A percentile compares a stretch with the other conserved stretches of the same genome.
phyloP scores from a whole-genome alignment of 306 rosid species.

The Cucumis melo region DNA sequence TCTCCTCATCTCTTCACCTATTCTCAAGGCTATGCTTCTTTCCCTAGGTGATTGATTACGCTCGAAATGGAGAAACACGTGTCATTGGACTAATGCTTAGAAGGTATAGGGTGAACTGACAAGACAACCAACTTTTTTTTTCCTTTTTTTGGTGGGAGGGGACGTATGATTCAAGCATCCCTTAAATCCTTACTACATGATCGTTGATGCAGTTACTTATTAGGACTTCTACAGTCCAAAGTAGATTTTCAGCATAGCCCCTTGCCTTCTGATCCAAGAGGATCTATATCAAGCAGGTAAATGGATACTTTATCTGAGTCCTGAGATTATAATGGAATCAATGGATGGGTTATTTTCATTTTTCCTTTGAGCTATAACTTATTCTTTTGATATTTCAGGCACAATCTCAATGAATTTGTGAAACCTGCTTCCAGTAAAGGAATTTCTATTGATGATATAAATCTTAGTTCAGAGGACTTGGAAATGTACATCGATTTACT shows the following conservation, averaged over 20 bases:
- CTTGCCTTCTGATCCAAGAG: slow-evolving; percentile 55
- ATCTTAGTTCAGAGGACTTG: slow-evolving; percentile 73
- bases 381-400: slow-evolving; percentile 35
- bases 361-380: slow-evolving; percentile 14
- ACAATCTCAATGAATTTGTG: slow-evolving; percentile 60
- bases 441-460: slow-evolving; percentile 57
- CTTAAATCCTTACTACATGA: neutral
- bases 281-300: slow-evolving; percentile 46
- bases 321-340: neutral
- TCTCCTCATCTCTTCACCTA: neutral
- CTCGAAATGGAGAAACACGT: slow-evolving; percentile 73
- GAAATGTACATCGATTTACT: slow-evolving; percentile 95
- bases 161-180: neutral
- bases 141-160: neutral
- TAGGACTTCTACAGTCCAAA: slow-evolving; percentile 82
- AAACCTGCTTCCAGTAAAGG: slow-evolving; percentile 97
- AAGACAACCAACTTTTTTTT: neutral
- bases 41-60: slow-evolving; percentile 78
- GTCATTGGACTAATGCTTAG: slow-evolving; percentile 89
- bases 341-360: neutral
- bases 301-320: slow-evolving; percentile 4
- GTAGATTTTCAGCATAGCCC: slow-evolving; percentile 93
- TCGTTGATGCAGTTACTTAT: slow-evolving; percentile 60
- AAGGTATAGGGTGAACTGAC: slow-evolving; percentile 28
- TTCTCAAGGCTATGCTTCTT: slow-evolving; percentile 16